Conservation (phyloP, 495 filamentous ascomycete species). For the Jackrogersella minutella region DNA sequence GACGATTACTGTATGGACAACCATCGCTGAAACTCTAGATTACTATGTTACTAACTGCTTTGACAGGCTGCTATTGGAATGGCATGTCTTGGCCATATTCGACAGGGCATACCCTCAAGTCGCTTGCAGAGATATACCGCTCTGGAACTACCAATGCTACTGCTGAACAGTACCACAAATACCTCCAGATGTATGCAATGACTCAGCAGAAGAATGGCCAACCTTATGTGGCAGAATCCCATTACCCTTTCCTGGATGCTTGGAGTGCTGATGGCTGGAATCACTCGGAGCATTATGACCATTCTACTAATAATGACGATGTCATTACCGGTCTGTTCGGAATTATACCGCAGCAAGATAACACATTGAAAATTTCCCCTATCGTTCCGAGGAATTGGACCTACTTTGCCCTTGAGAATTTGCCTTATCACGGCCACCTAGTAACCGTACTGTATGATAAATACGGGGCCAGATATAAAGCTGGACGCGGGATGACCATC, state of each 20-base stretch:
- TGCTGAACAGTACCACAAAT: slow-evolving; percentile 48
- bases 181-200: slow-evolving; percentile 49
- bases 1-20: slow-evolving; percentile 46
- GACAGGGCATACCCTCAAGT: slow-evolving; percentile 49
- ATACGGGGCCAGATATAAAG: slow-evolving; percentile 49
- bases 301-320: slow-evolving; percentile 58
- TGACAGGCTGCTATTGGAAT: slow-evolving; percentile 53
- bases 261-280: slow-evolving; percentile 54
- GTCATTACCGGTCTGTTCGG: slow-evolving; percentile 57
- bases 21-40: not conserved
- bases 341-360: slow-evolving; percentile 48
- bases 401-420: slow-evolving; percentile 55
- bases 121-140: slow-evolving; percentile 48
- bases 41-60: slow-evolving; percentile 6
- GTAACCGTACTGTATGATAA: slow-evolving; percentile 54
- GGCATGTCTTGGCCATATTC: slow-evolving; percentile 59
- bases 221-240: slow-evolving; percentile 56
- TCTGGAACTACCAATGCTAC: slow-evolving; percentile 42
- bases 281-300: slow-evolving; percentile 57
- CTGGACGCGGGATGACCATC: slow-evolving; percentile 46
- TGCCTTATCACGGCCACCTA: slow-evolving; percentile 54
- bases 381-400: slow-evolving; percentile 54
- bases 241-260: slow-evolving; percentile 50
- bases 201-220: slow-evolving; percentile 55
- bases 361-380: slow-evolving; percentile 50